These are phyloP conservation scores for Microsporum ferrugineum DNA, from an alignment of 2,329 filamentous ascomycete genomes.

Conservation along the genomic window DNA sequence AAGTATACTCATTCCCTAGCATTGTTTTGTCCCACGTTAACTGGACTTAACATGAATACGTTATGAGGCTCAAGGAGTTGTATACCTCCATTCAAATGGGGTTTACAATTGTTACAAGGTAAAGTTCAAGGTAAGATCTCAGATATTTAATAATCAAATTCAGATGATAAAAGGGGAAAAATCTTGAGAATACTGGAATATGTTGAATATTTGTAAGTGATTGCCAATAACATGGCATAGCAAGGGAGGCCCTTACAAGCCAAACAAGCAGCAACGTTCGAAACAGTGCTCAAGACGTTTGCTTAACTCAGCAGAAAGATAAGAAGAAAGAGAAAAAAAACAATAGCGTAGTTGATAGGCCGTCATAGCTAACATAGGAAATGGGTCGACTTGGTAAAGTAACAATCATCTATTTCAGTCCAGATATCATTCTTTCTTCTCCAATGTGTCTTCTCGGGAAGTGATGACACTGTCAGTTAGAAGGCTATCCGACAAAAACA, in stretches of 20 bases:
- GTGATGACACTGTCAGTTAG: background rate
- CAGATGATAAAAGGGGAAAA: background rate
- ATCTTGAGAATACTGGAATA: background rate
- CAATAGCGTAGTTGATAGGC: slow-evolving; percentile 5
- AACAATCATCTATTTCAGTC: background rate
- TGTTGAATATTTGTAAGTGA: background rate
- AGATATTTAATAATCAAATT: background rate
- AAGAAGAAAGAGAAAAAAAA: background rate
- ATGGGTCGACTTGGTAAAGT: background rate
- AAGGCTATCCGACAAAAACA: slow-evolving; percentile 13
- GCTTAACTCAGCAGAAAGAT: background rate
- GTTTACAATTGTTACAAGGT: too few species aligned
- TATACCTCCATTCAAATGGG: too few species aligned
- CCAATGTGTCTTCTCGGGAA: slow-evolving; percentile 12
- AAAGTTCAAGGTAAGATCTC: background rate
- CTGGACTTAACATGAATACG: too few species aligned
- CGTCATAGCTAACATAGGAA: background rate
- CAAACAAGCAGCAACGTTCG: background rate
- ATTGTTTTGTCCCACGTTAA: too few species aligned
- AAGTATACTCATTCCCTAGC: too few species aligned
- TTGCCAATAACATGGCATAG: background rate
- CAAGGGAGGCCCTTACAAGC: background rate
- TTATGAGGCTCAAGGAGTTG: too few species aligned
- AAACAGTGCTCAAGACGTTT: background rate
- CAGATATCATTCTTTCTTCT: slow-evolving; percentile 7